Evolutionary conservation across 768 basidiomycete species (phyloP).

Genomic region (Candolleomyces efflorescens): DNA sequence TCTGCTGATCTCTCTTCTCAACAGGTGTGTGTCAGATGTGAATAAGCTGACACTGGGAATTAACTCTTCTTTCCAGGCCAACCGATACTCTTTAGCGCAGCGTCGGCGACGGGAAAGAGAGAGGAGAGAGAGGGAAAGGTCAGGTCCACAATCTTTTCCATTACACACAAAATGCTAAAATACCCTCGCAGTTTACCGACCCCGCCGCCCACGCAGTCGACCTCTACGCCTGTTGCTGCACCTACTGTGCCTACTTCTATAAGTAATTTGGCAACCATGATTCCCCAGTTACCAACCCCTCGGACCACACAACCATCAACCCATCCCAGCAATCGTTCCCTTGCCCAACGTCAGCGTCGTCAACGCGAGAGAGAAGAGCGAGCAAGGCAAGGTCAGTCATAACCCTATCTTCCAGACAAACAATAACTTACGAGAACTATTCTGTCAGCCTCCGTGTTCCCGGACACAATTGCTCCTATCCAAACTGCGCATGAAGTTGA

Average conservation of each 20-base stretch:
- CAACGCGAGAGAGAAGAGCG: constrained; percentile 1
- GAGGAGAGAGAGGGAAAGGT: too few relatives aligned
- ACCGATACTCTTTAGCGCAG: too few relatives aligned
- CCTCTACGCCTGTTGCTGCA: background rate
- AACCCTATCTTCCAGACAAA: background rate
- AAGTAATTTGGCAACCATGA: too few relatives aligned
- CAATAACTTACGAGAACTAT: too few relatives aligned
- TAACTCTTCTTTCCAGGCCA: too few relatives aligned
- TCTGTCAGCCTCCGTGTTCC: background rate
- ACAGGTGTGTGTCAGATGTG: too few relatives aligned
- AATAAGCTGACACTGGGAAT: too few relatives aligned
- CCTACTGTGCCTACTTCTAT: background rate
- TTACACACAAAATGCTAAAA: background rate
- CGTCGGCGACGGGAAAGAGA: too few relatives aligned
- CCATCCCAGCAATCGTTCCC: background rate
- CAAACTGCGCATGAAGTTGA: too few relatives aligned
- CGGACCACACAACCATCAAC: background rate
- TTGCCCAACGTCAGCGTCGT: background rate
- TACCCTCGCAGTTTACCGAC: background rate
- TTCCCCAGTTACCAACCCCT: background rate
- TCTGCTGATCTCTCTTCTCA: too few relatives aligned
- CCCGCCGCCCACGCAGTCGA: background rate
- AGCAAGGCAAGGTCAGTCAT: background rate
- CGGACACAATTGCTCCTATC: background rate
- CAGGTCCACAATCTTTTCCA: too few relatives aligned